These are phyloP conservation scores for Xenosphaeropsis pyriputrescens DNA, from an alignment of 2,329 filamentous ascomycete genomes.

Conservation along the genomic window DNA sequence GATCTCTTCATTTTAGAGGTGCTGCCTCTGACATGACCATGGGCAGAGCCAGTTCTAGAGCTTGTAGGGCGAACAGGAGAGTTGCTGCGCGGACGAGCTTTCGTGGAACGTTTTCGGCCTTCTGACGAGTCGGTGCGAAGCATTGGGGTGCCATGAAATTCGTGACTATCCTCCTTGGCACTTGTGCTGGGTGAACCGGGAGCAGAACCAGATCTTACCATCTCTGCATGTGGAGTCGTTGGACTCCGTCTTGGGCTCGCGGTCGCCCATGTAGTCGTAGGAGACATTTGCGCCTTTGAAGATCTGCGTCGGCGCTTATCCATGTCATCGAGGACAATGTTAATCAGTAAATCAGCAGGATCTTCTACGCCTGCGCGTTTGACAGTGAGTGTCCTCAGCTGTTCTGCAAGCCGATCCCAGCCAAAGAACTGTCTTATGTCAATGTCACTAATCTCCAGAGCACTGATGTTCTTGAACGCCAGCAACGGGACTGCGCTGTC, in stretches of 20 bases:
- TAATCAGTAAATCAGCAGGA: slow-evolving; percentile 74
- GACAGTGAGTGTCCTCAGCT: slow-evolving; percentile 76
- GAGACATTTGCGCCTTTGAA: slow-evolving; percentile 71
- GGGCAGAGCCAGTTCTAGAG: slow-evolving; percentile 46
- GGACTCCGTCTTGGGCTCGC: slow-evolving; percentile 47
- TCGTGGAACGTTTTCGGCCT: slow-evolving; percentile 26
- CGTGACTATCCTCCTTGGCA: slow-evolving; percentile 16
- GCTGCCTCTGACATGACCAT: slow-evolving; percentile 47
- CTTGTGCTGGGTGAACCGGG: slow-evolving; percentile 44
- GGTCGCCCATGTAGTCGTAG: slow-evolving; percentile 54
- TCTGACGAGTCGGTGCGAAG: slow-evolving; percentile 17
- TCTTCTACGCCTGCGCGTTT: slow-evolving; percentile 83
- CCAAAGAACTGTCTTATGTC: slow-evolving; percentile 96
- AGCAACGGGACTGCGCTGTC: slow-evolving; percentile 94
- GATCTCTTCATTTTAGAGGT: slow-evolving; percentile 66
- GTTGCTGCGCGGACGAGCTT: slow-evolving; percentile 51
- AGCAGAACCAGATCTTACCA: slow-evolving; percentile 53
- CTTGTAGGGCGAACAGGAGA: slow-evolving; percentile 68
- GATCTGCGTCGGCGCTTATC: slow-evolving; percentile 81
- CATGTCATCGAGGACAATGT: slow-evolving; percentile 93
- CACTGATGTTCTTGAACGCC: slow-evolving; percentile 92
- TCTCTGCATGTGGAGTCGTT: slow-evolving; percentile 46
- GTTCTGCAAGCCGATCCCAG: slow-evolving; percentile 88
- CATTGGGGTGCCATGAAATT: slow-evolving; percentile 9
- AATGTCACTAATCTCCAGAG: slow-evolving; percentile 85